Evolutionary conservation across 2,329 filamentous ascomycete species (phyloP).

Genomic region (Pseudogymnoascus sp.): DNA sequence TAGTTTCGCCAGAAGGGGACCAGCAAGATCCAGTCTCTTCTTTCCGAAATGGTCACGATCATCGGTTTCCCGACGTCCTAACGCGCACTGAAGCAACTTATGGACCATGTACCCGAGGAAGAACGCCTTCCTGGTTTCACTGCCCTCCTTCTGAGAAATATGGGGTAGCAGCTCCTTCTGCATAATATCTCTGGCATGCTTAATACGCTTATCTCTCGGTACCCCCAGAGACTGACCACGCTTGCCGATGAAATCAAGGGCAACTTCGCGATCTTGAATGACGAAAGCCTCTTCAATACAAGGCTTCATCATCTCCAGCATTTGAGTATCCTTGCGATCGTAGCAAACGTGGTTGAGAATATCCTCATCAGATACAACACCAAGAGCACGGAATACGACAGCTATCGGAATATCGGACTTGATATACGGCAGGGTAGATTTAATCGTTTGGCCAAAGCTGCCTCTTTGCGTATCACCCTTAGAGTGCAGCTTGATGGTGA

Average conservation of each 20-base stretch:
- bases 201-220: conserved; percentile 77
- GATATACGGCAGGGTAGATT: conserved; percentile 86
- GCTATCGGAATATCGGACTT: conserved; percentile 89
- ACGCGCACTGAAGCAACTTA: conserved; percentile 82
- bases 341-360: conserved; percentile 98
- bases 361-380: conserved; percentile 94
- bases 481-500: conserved; percentile 81
- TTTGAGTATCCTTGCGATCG: conserved; percentile 87
- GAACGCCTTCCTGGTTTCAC: conserved; percentile 92
- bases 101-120: conserved; percentile 99
- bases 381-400: conserved; percentile 90
- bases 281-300: conserved; percentile 96
- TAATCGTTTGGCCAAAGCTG: conserved; percentile 78
- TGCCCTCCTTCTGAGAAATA: conserved; percentile 90
- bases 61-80: conserved; percentile 88
- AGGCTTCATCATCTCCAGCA: conserved; percentile 95
- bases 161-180: conserved; percentile 96
- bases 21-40: conserved; percentile 92
- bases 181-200: conserved; percentile 86
- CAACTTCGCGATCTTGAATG: conserved; percentile 90
- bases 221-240: conserved; percentile 71
- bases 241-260: conserved; percentile 91
- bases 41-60: conserved; percentile 99
- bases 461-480: conserved; percentile 75
- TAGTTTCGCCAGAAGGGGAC: conserved; percentile 87